These are phyloP conservation scores for Primulina tabacum DNA, from an alignment of 257 asterid species.

Conservation along the genomic window DNA sequence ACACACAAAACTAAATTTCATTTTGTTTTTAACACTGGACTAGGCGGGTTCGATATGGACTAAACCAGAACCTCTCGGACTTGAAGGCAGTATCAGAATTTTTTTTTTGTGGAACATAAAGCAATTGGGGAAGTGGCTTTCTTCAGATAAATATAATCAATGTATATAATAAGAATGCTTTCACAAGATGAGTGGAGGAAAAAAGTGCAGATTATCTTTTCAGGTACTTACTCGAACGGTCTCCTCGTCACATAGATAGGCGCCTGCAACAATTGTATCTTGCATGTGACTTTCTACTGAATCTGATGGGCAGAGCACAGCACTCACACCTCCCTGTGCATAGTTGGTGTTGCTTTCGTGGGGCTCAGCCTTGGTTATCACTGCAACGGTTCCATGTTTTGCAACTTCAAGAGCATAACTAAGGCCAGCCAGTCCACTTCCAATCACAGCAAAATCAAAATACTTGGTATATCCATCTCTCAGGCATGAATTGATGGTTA, in stretches of 20 bases:
- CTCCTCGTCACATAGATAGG: conserved; percentile 95
- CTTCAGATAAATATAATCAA: neutral
- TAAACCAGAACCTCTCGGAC: neutral
- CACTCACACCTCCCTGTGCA: conserved; percentile 99
- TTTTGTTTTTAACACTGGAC: neutral
- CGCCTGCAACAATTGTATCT: conserved; percentile 97
- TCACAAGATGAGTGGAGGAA: neutral
- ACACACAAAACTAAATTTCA: neutral
- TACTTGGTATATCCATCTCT: conserved; percentile 61
- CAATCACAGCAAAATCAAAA: conserved; percentile 85
- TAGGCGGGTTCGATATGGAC: neutral
- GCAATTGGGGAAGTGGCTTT: neutral
- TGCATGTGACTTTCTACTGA: conserved; percentile 95
- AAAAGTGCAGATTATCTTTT: neutral
- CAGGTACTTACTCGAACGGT: conserved; percentile 79
- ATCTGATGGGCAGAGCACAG: conserved; percentile 90
- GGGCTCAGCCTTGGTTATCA: conserved; percentile 95
- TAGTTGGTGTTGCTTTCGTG: conserved; percentile 98
- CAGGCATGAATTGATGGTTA: conserved; percentile 43
- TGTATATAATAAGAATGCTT: neutral
- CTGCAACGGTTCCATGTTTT: conserved; percentile 81
- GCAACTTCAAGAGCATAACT: conserved; percentile 99
- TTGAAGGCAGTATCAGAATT: neutral
- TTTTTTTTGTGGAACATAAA: neutral
- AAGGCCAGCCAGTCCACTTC: conserved; percentile 99